These are phyloP conservation scores for Lactifluus rugatus DNA, from an alignment of 768 basidiomycete species.

Conservation along the genomic window DNA sequence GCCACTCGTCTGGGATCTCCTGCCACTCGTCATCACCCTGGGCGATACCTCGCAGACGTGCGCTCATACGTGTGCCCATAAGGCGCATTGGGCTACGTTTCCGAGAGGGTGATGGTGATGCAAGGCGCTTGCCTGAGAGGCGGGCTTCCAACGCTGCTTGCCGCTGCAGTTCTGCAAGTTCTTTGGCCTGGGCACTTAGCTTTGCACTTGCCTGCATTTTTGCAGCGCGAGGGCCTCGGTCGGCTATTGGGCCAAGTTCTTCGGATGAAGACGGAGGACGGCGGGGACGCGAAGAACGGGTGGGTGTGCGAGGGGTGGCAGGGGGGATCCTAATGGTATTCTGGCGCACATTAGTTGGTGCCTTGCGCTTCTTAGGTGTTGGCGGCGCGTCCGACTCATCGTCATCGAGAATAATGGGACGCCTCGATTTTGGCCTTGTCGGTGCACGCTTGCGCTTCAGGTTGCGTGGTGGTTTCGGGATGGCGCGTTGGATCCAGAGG, in stretches of 20 bases:
- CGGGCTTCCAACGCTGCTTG: conserved; percentile 31
- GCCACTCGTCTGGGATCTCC: conserved; percentile 69
- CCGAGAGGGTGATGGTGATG: conserved; percentile 9
- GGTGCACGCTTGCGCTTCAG: conserved; percentile 34
- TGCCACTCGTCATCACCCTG: conserved; percentile 59
- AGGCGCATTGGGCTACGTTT: conserved; percentile 25
- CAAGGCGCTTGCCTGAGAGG: conserved; percentile 14
- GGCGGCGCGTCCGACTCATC: conserved; percentile 21
- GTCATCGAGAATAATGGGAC: conserved; percentile 16
- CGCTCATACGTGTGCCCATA: conserved; percentile 55
- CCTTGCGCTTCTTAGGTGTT: conserved; percentile 22
- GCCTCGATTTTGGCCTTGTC: conserved; percentile 25
- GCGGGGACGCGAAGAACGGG: conserved; percentile 7
- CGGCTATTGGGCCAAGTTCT: conserved; percentile 21
- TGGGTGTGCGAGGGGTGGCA: conserved; percentile 1
- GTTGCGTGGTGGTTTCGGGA: conserved; percentile 36
- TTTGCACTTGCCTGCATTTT: conserved; percentile 64
- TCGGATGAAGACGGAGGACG: neutral
- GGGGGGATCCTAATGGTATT: conserved; percentile 5
- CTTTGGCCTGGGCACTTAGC: conserved; percentile 58
- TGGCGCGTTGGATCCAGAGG: conserved; percentile 76
- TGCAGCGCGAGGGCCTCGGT: conserved; percentile 49
- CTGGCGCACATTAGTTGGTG: conserved; percentile 5
- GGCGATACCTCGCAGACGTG: conserved; percentile 44
- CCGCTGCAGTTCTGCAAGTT: conserved; percentile 52